phyloP scores from a whole-genome alignment of 169 alveolate genomes.

The Eimeria zaria region DNA sequence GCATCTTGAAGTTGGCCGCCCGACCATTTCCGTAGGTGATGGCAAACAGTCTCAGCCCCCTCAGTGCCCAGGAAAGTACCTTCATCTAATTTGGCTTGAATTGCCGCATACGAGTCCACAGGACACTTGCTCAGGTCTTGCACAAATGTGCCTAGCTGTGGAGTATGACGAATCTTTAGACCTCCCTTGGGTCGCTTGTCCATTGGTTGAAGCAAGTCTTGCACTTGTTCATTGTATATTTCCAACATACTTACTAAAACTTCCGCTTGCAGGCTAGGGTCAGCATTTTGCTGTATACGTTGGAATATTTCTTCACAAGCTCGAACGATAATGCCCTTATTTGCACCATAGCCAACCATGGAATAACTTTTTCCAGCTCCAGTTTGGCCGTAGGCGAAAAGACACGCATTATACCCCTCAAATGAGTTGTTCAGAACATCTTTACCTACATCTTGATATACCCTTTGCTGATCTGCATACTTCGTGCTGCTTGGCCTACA shows the following conservation, averaged over 20 bases:
- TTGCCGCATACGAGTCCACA: slow-evolving; percentile 92
- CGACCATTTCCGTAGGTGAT: background rate
- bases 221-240: slow-evolving; percentile 96
- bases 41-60: background rate
- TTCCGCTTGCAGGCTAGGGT: slow-evolving; percentile 55
- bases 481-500: slow-evolving; percentile 79
- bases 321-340: slow-evolving; percentile 97
- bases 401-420: slow-evolving; percentile 97
- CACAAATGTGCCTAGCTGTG: slow-evolving; percentile 88
- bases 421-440: slow-evolving; percentile 96
- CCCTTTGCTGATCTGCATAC: slow-evolving; percentile 93
- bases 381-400: slow-evolving; percentile 95
- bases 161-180: slow-evolving; percentile 91
- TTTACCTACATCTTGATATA: slow-evolving; percentile 92
- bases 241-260: slow-evolving; percentile 92
- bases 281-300: slow-evolving; percentile 85
- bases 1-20: too few relatives aligned
- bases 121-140: slow-evolving; percentile 86
- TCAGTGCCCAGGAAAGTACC: slow-evolving; percentile 86
- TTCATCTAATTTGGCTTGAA: slow-evolving; percentile 92
- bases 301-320: slow-evolving; percentile 96
- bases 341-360: slow-evolving; percentile 97
- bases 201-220: slow-evolving; percentile 93
- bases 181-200: slow-evolving; percentile 92
- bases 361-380: slow-evolving; percentile 97